phyloP scores from a whole-genome alignment of 345 rosid species.

The Syzygium aromaticum region DNA sequence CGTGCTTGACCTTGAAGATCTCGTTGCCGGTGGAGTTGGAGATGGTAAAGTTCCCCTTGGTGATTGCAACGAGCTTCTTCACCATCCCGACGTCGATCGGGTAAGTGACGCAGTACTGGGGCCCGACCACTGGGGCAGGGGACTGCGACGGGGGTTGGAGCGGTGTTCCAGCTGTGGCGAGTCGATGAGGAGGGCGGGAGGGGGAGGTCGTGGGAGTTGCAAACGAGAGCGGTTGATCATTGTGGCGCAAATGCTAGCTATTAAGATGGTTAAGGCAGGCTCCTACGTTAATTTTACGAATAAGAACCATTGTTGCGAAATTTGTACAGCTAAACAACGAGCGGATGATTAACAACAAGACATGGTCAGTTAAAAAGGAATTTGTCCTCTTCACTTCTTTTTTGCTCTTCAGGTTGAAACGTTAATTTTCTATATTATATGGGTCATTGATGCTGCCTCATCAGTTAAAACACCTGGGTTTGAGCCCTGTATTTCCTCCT shows the following conservation, averaged over 20 bases:
- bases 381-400: no score
- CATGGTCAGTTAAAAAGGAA: neutral
- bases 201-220: neutral
- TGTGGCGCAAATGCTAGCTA: neutral
- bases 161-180: neutral
- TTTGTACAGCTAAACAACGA: neutral
- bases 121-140: slow-evolving; percentile 5
- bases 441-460: neutral
- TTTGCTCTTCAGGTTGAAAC: neutral
- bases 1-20: slow-evolving; percentile 13
- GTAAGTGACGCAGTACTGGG: slow-evolving; percentile 8
- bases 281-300: neutral
- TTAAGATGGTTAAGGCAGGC: neutral
- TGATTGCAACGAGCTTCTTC: neutral
- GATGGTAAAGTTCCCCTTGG: slow-evolving; percentile 7
- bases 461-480: no score
- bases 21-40: slow-evolving; percentile 7
- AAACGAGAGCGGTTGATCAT: neutral
- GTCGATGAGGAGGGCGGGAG: neutral
- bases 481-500: neutral
- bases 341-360: neutral
- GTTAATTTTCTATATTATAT: neutral
- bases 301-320: neutral
- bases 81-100: slow-evolving; percentile 16
- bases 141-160: neutral